A percentile compares a stretch with the other conserved stretches of the same genome.
Conservation (phyloP, 148 eudicot species). For the Mesembryanthemum crystallinum region DNA sequence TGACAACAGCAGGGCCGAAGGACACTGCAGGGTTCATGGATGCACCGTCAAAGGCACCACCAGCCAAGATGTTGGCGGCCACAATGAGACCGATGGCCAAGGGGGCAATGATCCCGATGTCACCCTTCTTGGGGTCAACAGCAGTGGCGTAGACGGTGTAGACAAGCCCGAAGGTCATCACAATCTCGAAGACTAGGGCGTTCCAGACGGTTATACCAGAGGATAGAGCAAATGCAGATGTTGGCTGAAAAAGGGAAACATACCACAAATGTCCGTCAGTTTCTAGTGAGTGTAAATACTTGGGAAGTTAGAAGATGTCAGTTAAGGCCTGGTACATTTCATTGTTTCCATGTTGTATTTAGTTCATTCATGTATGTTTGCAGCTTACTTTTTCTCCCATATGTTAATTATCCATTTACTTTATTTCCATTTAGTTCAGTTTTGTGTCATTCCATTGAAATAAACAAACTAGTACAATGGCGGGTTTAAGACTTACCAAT, state of each 20-base stretch:
- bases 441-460: too few species aligned
- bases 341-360: too few species aligned
- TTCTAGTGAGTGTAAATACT: neutral
- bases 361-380: too few species aligned
- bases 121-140: conserved; percentile 76
- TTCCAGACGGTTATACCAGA: conserved; percentile 64
- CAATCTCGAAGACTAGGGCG: conserved; percentile 77
- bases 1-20: conserved; percentile 82
- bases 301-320: neutral
- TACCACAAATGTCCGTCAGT: neutral
- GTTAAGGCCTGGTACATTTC: too few species aligned
- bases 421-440: too few species aligned
- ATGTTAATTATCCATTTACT: neutral
- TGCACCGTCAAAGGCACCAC: conserved; percentile 87
- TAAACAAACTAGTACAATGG: neutral
- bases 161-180: conserved; percentile 85
- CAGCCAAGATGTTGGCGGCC: conserved; percentile 85
- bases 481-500: conserved; percentile 32
- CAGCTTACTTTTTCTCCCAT: too few species aligned
- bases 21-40: conserved; percentile 94
- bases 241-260: conserved; percentile 42
- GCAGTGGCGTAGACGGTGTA: conserved; percentile 88
- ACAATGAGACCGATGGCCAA: conserved; percentile 80
- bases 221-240: conserved; percentile 75
- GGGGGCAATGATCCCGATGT: conserved; percentile 73